Base-by-base conservation (phyloP, 2,329 filamentous ascomycete species). In the Penicillium crustosum region DNA sequence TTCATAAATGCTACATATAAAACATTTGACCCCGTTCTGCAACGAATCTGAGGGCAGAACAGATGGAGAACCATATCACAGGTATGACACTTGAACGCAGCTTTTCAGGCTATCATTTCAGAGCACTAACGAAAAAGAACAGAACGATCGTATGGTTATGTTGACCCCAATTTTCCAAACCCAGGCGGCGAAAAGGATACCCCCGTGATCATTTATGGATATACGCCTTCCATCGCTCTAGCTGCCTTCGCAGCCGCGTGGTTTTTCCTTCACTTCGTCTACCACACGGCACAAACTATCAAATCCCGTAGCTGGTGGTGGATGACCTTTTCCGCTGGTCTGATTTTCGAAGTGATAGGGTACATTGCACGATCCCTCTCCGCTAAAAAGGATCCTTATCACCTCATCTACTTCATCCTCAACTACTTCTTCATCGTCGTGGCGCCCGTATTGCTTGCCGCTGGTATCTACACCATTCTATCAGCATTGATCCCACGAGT, bases 361-460 rank as follows among this genome's bases (percentile, higher is more conserved):
- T 62, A 62, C 41, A 61, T 62, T 29, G 61, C 61, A 3, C 49
- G 61, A 50, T 53, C 53, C 5, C 45, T 62, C 17, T 61, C 59
- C 0, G 58, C 61, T 13, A 57, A 62, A 17, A 52, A 57, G 33
- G 21, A 62, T 35, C 58, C 61, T 0, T 62, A 62, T 23, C 45
- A 55, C 17, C 55, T 62, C 25, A 62, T 59, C 41, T 62, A 61
- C 29, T 62, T 62, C n/a, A 52, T 62, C 13, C 50, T 62, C 19
- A 61, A 61, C 17, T 62, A 62, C 33, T 62, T 62, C 43, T 62
- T 62, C 38, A 59, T 62, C 33, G 61, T 61, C 10, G 60, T 60
- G 19, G 57, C 60, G 12, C 60, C 60, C 17, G 60, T 61, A 6
- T 58, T 61, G 13, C 50, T 61, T 17, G 60, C 54, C 3, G 60